Evolutionary conservation across 148 eudicot genomes (phyloP).

Genomic region (Tetragonia tetragonoides): DNA sequence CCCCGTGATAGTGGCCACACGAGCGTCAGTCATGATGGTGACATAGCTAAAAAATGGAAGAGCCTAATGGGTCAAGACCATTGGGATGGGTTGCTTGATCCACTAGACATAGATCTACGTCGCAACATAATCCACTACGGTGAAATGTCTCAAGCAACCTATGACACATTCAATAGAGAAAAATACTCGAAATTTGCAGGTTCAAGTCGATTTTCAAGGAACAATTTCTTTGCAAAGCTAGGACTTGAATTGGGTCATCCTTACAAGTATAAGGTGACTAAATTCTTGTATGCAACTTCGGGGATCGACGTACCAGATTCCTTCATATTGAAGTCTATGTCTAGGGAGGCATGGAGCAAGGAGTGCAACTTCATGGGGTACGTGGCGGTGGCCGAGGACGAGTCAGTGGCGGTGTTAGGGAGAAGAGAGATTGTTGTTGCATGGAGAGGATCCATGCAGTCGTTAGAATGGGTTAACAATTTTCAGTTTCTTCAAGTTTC

Average conservation of each 20-base stretch:
- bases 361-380: slow-evolving; percentile 76
- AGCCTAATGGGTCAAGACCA: slow-evolving; percentile 54
- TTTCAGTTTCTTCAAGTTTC: slow-evolving; percentile 39
- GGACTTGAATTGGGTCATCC: slow-evolving; percentile 33
- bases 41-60: slow-evolving; percentile 59
- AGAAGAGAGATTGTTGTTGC: slow-evolving; percentile 67
- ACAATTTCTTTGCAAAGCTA: slow-evolving; percentile 37
- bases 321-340: slow-evolving; percentile 39
- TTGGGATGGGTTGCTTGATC: slow-evolving; percentile 69
- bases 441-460: slow-evolving; percentile 62
- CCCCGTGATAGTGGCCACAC: too few species aligned
- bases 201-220: slow-evolving; percentile 37
- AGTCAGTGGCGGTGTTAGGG: slow-evolving; percentile 43
- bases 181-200: slow-evolving; percentile 58
- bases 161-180: slow-evolving; percentile 53
- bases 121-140: slow-evolving; percentile 68
- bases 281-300: slow-evolving; percentile 54
- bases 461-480: slow-evolving; percentile 58
- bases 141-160: slow-evolving; percentile 67
- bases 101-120: slow-evolving; percentile 64
- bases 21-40: neutral
- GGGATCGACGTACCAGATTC: slow-evolving; percentile 33
- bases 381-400: slow-evolving; percentile 61
- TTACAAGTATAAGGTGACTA: slow-evolving; percentile 37
- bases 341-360: slow-evolving; percentile 52